Evolutionary conservation across 768 basidiomycete genomes (phyloP).

Genomic region (Rhizopogon vinicolor): DNA sequence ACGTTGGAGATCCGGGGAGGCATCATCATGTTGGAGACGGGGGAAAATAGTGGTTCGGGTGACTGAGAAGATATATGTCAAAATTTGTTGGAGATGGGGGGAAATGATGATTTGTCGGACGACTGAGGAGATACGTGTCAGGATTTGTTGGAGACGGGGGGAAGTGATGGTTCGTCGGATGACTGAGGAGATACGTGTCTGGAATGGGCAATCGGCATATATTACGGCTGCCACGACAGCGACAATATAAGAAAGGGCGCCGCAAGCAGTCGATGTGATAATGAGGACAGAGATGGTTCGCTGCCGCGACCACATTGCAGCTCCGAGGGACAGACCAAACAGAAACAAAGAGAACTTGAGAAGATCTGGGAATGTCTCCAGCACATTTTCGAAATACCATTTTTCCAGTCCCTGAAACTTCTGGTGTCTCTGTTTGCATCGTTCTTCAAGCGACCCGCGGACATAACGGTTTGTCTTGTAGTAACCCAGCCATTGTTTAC

Average conservation of each 20-base stretch:
- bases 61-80: too few relatives aligned
- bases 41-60: not conserved
- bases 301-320: not conserved
- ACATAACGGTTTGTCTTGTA: not conserved
- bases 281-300: not conserved
- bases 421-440: not conserved
- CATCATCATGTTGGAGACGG: not conserved
- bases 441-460: not conserved
- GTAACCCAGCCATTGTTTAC: slow-evolving; percentile 3
- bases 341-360: slow-evolving; percentile 1
- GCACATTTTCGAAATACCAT: slow-evolving; percentile 1
- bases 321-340: slow-evolving; percentile 1
- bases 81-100: not conserved
- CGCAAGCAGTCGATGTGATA: not conserved
- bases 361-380: not conserved
- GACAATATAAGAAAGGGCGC: not conserved
- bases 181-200: too few relatives aligned
- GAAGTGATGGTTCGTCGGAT: not conserved
- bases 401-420: not conserved
- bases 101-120: not conserved
- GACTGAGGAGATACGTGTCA: too few relatives aligned
- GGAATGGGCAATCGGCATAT: not conserved
- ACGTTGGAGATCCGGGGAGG: too few relatives aligned
- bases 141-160: not conserved
- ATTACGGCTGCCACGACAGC: not conserved